Evolutionary conservation across 768 basidiomycete species (phyloP).

Genomic region (Boletus sp.): DNA sequence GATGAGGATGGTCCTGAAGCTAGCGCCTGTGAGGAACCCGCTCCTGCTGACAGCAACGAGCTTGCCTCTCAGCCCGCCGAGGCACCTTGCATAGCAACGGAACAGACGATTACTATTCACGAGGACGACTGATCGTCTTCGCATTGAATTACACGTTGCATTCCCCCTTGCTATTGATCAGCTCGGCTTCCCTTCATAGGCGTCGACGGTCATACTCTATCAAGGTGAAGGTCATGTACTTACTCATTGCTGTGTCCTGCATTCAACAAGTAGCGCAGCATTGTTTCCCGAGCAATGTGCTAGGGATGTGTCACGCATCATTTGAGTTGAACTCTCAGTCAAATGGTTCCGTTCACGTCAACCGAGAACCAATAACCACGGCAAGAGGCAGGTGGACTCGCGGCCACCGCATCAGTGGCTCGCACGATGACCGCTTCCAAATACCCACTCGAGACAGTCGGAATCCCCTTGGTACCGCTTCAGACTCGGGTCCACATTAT

Average conservation of each 20-base stretch:
- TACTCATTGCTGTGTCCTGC: neutral
- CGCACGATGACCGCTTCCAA: neutral
- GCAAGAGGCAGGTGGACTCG: neutral
- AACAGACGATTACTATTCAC: slow-evolving; percentile 44
- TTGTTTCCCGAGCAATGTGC: neutral
- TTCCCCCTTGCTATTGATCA: neutral
- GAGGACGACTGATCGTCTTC: slow-evolving; percentile 42
- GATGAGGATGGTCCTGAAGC: slow-evolving; percentile 20
- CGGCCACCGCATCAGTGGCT: neutral
- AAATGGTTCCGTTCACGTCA: neutral
- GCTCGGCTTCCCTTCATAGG: neutral
- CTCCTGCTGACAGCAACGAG: neutral
- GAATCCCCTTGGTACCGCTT: neutral
- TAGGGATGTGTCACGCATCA: neutral
- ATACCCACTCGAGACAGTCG: neutral
- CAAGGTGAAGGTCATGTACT: slow-evolving; percentile 8
- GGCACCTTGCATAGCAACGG: slow-evolving; percentile 27
- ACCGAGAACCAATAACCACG: neutral
- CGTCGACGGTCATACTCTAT: neutral
- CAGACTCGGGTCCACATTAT: neutral
- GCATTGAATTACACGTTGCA: neutral
- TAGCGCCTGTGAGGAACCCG: slow-evolving; percentile 1
- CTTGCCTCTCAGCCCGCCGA: slow-evolving; percentile 2
- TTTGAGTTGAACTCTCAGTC: neutral
- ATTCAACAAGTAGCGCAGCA: slow-evolving; percentile 2